A percentile compares a stretch with the other conserved stretches of the same genome.
phyloP scores from a whole-genome alignment of 345 rosid species.

The Populus tremula region DNA sequence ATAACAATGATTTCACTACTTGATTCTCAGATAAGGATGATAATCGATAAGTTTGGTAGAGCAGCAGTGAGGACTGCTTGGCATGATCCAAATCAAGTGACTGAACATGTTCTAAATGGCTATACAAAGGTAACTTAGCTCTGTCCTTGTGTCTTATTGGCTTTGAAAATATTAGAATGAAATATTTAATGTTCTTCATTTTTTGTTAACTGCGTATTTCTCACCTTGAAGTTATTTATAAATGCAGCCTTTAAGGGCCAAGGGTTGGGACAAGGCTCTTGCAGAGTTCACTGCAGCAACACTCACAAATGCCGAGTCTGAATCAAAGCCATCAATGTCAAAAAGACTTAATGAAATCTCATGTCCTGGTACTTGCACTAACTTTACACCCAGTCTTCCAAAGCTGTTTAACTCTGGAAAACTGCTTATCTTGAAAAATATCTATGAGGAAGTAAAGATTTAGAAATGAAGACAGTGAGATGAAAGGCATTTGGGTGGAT shows the following conservation, averaged over 20 bases:
- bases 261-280: slow-evolving; percentile 80
- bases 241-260: slow-evolving; percentile 63
- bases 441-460: background rate
- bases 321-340: slow-evolving; percentile 41
- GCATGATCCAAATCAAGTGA: slow-evolving; percentile 57
- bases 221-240: slow-evolving; percentile 5
- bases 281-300: slow-evolving; percentile 69
- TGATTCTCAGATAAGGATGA: slow-evolving; percentile 55
- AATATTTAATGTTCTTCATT: background rate
- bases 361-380: slow-evolving; percentile 55
- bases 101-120: slow-evolving; percentile 55
- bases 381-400: background rate
- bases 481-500: background rate
- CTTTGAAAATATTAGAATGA: background rate
- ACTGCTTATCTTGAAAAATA: background rate
- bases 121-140: slow-evolving; percentile 65
- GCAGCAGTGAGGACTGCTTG: slow-evolving; percentile 69
- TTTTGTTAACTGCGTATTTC: background rate
- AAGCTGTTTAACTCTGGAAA: background rate
- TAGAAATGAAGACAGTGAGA: background rate
- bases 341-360: slow-evolving; percentile 61
- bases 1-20: slow-evolving; percentile 6
- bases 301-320: slow-evolving; percentile 43
- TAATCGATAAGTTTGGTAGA: slow-evolving; percentile 67
- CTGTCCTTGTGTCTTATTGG: background rate